Conservation (phyloP, 768 basidiomycete genomes). For the Scleroderma bovista region DNA sequence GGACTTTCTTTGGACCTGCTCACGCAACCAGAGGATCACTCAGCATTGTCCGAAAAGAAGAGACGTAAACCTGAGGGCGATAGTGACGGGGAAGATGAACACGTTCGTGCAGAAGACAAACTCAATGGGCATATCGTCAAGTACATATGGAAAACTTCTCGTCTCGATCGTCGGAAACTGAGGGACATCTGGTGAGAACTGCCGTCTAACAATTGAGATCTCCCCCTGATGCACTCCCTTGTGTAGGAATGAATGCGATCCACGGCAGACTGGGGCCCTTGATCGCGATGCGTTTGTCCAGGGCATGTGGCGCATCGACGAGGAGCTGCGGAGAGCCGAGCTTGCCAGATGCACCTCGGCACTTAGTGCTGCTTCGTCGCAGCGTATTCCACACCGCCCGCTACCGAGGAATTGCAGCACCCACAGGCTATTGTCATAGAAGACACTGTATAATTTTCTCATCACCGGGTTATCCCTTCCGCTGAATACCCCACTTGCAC, state of each 20-base stretch:
- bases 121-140: conserved; percentile 54
- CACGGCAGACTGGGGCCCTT: conserved; percentile 47
- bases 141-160: conserved; percentile 58
- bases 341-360: conserved; percentile 28
- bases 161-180: conserved; percentile 47
- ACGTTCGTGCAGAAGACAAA: conserved; percentile 39
- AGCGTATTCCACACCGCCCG: conserved; percentile 30
- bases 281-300: conserved; percentile 61
- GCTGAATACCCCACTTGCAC: background rate
- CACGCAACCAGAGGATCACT: conserved; percentile 36
- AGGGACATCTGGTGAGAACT: conserved; percentile 59
- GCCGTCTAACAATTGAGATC: background rate
- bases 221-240: conserved; percentile 3
- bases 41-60: conserved; percentile 10
- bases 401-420: conserved; percentile 14
- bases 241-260: conserved; percentile 67
- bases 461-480: conserved; percentile 8
- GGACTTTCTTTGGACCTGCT: conserved; percentile 66
- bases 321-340: conserved; percentile 66
- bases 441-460: background rate
- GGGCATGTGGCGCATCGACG: conserved; percentile 87
- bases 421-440: conserved; percentile 10
- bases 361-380: conserved; percentile 28
- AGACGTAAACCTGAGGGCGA: background rate
- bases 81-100: conserved; percentile 24